Conservation (phyloP, 805 yeast species). For the Saccharomycopsis lassenensis region DNA sequence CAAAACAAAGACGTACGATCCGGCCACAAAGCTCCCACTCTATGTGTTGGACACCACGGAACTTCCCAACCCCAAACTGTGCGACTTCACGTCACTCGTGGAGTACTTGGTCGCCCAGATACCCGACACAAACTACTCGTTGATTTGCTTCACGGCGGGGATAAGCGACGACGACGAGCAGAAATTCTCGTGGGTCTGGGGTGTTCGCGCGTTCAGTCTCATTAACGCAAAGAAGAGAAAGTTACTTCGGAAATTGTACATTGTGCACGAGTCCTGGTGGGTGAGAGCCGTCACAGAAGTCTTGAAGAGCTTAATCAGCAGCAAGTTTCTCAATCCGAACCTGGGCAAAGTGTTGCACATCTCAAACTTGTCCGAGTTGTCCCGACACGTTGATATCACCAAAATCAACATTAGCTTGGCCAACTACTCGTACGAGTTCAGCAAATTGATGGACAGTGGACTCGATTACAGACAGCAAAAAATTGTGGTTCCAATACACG, state of each 20-base stretch:
- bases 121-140: slow-evolving; percentile 52
- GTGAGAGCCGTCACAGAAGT: slow-evolving; percentile 68
- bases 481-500: slow-evolving; percentile 33
- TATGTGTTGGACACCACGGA: slow-evolving; percentile 78
- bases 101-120: slow-evolving; percentile 43
- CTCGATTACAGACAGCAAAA: slow-evolving; percentile 19
- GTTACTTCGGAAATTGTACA: slow-evolving; percentile 49
- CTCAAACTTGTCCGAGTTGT: slow-evolving; percentile 39
- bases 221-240: slow-evolving; percentile 47
- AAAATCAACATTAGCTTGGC: slow-evolving; percentile 63
- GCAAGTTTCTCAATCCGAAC: slow-evolving; percentile 29
- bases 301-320: slow-evolving; percentile 47
- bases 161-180: slow-evolving; percentile 33
- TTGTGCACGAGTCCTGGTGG: slow-evolving; percentile 90
- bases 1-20: slow-evolving; percentile 53
- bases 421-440: slow-evolving; percentile 58
- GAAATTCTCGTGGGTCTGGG: slow-evolving; percentile 49
- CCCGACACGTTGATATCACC: slow-evolving; percentile 61
- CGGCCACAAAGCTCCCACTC: slow-evolving; percentile 55
- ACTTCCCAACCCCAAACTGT: slow-evolving; percentile 48
- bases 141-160: slow-evolving; percentile 78
- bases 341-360: slow-evolving; percentile 34
- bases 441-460: too few relatives aligned
- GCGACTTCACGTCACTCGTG: slow-evolving; percentile 38
- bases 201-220: slow-evolving; percentile 44